Conservation (phyloP, 2,329 filamentous ascomycete species). For the Magnaporthales sp. region DNA sequence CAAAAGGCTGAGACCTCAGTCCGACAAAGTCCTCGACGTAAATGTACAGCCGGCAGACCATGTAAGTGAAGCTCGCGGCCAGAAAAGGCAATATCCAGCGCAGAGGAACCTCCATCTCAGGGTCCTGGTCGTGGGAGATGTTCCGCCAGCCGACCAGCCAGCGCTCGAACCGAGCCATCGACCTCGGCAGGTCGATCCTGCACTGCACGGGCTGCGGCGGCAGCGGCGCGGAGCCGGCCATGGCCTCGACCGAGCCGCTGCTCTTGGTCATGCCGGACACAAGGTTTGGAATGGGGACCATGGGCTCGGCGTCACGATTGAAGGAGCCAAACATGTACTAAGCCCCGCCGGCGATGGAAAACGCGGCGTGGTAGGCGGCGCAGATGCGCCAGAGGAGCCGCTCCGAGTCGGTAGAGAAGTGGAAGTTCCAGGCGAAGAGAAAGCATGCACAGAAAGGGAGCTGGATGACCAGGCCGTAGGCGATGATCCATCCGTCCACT, state of each 20-base stretch:
- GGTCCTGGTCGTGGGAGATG: constrained; percentile 9
- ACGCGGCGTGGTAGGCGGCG: constrained; percentile 11
- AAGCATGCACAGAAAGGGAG: constrained; percentile 11
- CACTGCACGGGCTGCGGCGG: not conserved
- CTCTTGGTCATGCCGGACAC: not conserved
- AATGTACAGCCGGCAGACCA: constrained; percentile 7
- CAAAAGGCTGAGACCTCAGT: constrained; percentile 9
- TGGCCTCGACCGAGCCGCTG: no score
- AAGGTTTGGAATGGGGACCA: not conserved
- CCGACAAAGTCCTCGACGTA: constrained; percentile 10
- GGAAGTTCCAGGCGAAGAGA: constrained; percentile 18
- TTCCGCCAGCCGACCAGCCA: constrained; percentile 7
- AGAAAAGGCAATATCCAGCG: not conserved
- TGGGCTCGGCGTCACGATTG: not conserved
- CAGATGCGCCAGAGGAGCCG: constrained; percentile 14
- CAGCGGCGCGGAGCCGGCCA: no score
- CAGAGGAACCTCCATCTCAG: constrained; percentile 7
- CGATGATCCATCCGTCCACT: constrained; percentile 5
- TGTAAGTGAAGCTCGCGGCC: not conserved
- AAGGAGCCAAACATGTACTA: constrained; percentile 5
- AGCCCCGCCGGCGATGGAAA: not conserved
- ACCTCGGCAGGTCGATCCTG: not conserved
- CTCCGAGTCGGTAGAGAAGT: constrained; percentile 15
- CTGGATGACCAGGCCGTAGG: constrained; percentile 8
- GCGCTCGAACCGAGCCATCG: not conserved